Evolutionary conservation across 2,329 filamentous ascomycete genomes (phyloP).

Genomic region (Xylaria sp.): DNA sequence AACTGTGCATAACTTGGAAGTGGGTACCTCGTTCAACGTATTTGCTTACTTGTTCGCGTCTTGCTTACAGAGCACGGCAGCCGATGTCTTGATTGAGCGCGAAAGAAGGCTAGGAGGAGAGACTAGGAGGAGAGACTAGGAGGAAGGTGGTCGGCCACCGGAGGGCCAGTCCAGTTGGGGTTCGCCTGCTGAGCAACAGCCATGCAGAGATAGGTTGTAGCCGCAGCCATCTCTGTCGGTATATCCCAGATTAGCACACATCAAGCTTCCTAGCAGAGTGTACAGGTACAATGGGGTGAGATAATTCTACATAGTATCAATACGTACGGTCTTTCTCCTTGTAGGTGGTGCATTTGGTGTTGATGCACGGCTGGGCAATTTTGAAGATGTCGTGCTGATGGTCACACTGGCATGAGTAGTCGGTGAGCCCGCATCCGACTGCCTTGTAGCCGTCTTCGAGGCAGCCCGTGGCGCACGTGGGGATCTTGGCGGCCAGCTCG

Average conservation of each 20-base stretch:
- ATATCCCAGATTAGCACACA: background rate
- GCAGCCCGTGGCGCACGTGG: background rate
- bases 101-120: background rate
- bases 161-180: slow-evolving; percentile 4
- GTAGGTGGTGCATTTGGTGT: background rate
- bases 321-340: slow-evolving; percentile 8
- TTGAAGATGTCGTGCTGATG: background rate
- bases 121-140: background rate
- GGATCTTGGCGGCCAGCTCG: slow-evolving; percentile 4
- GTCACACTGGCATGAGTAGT: slow-evolving; percentile 14
- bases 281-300: too few relatives aligned
- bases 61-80: slow-evolving; percentile 46
- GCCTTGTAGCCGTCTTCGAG: slow-evolving; percentile 13
- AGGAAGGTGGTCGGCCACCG: background rate
- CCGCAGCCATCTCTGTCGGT: background rate
- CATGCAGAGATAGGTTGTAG: background rate
- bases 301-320: too few relatives aligned
- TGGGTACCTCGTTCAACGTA: too few relatives aligned
- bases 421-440: background rate
- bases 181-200: background rate
- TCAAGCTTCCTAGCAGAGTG: background rate
- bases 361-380: background rate
- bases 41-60: background rate
- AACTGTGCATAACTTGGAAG: too few relatives aligned
- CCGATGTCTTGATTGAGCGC: slow-evolving; percentile 18